phyloP scores from a whole-genome alignment of 352 stramenopile species.

The Albugo laibachii region DNA sequence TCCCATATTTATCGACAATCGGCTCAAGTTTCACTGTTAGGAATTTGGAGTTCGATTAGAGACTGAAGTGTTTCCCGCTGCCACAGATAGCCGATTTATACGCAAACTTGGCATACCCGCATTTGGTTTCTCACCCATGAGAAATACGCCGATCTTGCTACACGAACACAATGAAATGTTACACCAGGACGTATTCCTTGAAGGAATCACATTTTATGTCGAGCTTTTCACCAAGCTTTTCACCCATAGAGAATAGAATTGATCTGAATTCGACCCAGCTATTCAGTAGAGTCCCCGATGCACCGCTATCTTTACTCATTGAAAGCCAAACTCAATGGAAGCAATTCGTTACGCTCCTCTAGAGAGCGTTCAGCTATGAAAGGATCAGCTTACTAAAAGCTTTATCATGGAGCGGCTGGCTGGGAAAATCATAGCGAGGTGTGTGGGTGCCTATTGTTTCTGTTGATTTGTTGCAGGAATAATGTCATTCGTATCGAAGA shows the following conservation, averaged over 20 bases:
- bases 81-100: slow-evolving; percentile 87
- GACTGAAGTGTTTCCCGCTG: slow-evolving; percentile 87
- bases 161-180: slow-evolving; percentile 94
- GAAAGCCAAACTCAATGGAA: too few relatives aligned
- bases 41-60: slow-evolving; percentile 38
- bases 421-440: too few relatives aligned
- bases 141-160: slow-evolving; percentile 85
- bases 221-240: slow-evolving; percentile 34
- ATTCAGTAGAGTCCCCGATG: too few relatives aligned
- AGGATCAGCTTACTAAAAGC: too few relatives aligned
- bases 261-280: too few relatives aligned
- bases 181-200: slow-evolving; percentile 79
- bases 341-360: too few relatives aligned
- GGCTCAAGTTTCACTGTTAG: slow-evolving; percentile 8
- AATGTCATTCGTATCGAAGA: too few relatives aligned
- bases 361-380: too few relatives aligned
- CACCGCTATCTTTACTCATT: too few relatives aligned
- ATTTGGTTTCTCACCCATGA: slow-evolving; percentile 89
- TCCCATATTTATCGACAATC: background rate
- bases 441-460: too few relatives aligned
- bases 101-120: slow-evolving; percentile 79
- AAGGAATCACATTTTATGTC: slow-evolving; percentile 82
- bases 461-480: too few relatives aligned
- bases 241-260: background rate
- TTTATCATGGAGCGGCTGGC: too few relatives aligned